Conservation (phyloP, 2,329 filamentous ascomycete genomes). For the Sporothrix schenckii region DNA sequence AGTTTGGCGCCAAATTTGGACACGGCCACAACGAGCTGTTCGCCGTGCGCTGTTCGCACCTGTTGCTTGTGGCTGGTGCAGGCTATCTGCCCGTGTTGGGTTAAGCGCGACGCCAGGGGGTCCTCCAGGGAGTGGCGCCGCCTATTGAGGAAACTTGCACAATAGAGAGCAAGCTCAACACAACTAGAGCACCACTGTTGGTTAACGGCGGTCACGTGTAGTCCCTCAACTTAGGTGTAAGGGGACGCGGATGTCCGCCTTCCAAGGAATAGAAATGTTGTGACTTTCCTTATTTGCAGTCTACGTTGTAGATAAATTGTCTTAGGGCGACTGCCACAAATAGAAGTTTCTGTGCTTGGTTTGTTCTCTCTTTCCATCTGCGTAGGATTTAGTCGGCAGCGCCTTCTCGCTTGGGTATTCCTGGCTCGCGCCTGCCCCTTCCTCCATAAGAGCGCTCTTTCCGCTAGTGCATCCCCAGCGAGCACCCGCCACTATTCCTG, state of each 20-base stretch:
- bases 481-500: slow-evolving; percentile 3
- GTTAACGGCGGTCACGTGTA: background rate
- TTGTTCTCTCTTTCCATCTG: background rate
- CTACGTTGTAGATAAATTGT: background rate
- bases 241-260: background rate
- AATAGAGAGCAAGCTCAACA: background rate
- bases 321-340: background rate
- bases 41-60: background rate
- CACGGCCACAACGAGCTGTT: slow-evolving; percentile 13
- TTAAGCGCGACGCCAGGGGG: slow-evolving; percentile 7
- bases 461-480: slow-evolving; percentile 10
- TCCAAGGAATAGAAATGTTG: background rate
- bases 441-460: slow-evolving; percentile 14
- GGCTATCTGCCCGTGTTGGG: slow-evolving; percentile 14
- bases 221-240: background rate
- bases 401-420: background rate
- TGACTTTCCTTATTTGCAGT: background rate
- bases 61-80: slow-evolving; percentile 28
- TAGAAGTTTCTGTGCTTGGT: background rate
- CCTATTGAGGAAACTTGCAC: background rate
- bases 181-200: background rate
- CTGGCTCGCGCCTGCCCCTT: slow-evolving; percentile 11
- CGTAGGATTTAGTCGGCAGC: background rate
- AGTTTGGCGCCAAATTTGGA: slow-evolving; percentile 21
- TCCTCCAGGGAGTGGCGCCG: slow-evolving; percentile 1